These are phyloP conservation scores for Populus trichocarpa DNA, from an alignment of 441 rosid species.

Conservation along the genomic window DNA sequence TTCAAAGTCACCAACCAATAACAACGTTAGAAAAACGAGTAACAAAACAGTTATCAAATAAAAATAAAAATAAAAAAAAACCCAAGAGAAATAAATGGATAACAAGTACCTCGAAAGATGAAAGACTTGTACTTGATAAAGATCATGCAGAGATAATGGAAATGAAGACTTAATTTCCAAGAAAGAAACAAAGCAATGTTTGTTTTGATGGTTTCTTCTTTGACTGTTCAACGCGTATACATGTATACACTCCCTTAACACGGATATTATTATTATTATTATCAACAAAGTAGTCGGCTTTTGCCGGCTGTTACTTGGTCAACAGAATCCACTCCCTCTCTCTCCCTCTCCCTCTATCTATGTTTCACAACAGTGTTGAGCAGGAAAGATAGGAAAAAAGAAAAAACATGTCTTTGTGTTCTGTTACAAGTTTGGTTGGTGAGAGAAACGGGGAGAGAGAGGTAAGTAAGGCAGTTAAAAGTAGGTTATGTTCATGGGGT, in stretches of 20 bases:
- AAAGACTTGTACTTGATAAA: neutral
- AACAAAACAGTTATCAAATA: conserved; percentile 6
- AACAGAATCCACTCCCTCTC: neutral
- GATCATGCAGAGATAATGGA: neutral
- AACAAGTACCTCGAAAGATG: conserved; percentile 2
- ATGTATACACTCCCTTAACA: neutral
- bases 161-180: conserved; percentile 13
- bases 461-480: too few species aligned
- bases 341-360: too few species aligned
- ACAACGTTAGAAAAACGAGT: conserved; percentile 11
- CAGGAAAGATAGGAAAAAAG: neutral
- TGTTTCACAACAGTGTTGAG: neutral
- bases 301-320: conserved; percentile 12
- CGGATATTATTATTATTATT: neutral
- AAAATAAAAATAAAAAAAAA: conserved; percentile 3
- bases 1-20: conserved; percentile 26
- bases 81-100: conserved; percentile 10
- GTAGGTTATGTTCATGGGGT: neutral
- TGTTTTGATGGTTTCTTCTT: neutral
- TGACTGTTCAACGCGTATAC: conserved; percentile 35
- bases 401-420: neutral
- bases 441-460: too few species aligned
- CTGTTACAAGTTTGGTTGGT: too few species aligned
- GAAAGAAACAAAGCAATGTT: conserved; percentile 9
- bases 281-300: conserved; percentile 19